Conservation (phyloP, 768 basidiomycete species). For the Tylopilus subfusipes region DNA sequence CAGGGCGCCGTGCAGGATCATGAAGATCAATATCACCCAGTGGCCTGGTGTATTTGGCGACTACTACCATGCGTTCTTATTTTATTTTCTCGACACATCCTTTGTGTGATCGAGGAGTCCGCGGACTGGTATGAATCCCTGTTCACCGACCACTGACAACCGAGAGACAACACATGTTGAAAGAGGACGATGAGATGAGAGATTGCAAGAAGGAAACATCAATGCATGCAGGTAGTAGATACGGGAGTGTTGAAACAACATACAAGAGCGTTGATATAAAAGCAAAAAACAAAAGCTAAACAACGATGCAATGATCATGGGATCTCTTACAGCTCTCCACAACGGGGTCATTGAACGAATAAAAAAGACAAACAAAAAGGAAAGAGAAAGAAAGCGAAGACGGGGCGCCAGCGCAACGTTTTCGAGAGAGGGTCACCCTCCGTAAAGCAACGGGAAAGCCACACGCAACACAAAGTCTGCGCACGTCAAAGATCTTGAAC, state of each 20-base stretch:
- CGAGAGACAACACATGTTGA: too few species aligned
- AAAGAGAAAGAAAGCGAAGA: not conserved
- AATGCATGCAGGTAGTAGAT: not conserved
- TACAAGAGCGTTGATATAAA: not conserved
- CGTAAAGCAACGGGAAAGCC: not conserved
- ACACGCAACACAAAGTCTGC: not conserved
- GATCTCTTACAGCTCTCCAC: not conserved
- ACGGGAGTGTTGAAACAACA: not conserved
- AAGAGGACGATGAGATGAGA: not conserved
- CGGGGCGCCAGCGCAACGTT: constrained; percentile 15
- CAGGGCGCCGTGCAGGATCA: too few species aligned
- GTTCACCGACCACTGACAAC: too few species aligned
- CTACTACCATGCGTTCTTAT: too few species aligned
- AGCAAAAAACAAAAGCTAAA: not conserved
- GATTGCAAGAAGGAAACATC: not conserved
- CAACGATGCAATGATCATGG: not conserved
- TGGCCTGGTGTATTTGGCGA: too few species aligned
- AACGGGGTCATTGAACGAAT: not conserved
- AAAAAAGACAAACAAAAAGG: not conserved
- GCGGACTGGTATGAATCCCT: too few species aligned
- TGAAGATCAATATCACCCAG: too few species aligned
- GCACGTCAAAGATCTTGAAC: not conserved
- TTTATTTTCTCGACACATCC: too few species aligned
- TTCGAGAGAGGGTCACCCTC: not conserved
- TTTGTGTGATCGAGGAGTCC: too few species aligned